Conservation (phyloP, 2,329 filamentous ascomycete species). For the Stachybotrys elegans region DNA sequence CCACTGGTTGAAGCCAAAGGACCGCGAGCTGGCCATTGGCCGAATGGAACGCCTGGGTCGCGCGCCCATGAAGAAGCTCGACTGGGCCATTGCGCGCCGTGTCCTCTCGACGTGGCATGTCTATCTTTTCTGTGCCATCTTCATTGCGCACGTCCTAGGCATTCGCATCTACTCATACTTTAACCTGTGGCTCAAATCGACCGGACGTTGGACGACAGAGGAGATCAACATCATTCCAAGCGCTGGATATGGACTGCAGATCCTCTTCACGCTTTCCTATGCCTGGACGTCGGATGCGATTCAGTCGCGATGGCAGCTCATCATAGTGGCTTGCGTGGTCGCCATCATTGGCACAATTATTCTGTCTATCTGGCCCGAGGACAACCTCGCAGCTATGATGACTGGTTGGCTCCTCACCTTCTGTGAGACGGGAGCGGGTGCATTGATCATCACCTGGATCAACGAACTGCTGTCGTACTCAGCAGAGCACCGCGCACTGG, state of each 20-base stretch:
- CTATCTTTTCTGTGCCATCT: conserved; percentile 27
- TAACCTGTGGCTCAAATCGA: conserved; percentile 26
- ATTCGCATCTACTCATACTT: conserved; percentile 31
- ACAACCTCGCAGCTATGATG: conserved; percentile 29
- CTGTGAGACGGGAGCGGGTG: conserved; percentile 27
- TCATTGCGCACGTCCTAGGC: conserved; percentile 25
- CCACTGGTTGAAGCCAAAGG: conserved; percentile 19
- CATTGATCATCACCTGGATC: conserved; percentile 38
- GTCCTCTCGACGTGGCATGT: conserved; percentile 24
- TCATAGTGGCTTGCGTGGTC: conserved; percentile 41
- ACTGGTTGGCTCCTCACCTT: conserved; percentile 29
- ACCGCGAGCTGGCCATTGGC: conserved; percentile 20
- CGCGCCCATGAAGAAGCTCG: conserved; percentile 24
- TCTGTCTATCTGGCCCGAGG: conserved; percentile 26
- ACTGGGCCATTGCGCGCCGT: conserved; percentile 17
- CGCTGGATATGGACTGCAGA: conserved; percentile 26
- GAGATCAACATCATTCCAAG: conserved; percentile 49
- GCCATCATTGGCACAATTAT: conserved; percentile 27
- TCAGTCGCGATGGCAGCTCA: conserved; percentile 47
- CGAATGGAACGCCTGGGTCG: conserved; percentile 25
- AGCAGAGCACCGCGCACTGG: conserved; percentile 42
- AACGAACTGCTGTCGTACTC: conserved; percentile 40
- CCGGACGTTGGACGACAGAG: conserved; percentile 19
- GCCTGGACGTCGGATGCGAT: conserved; percentile 53
- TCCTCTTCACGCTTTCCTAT: conserved; percentile 47